These are phyloP conservation scores for Salvia hispanica DNA, from an alignment of 257 asterid species.

Conservation along the genomic window DNA sequence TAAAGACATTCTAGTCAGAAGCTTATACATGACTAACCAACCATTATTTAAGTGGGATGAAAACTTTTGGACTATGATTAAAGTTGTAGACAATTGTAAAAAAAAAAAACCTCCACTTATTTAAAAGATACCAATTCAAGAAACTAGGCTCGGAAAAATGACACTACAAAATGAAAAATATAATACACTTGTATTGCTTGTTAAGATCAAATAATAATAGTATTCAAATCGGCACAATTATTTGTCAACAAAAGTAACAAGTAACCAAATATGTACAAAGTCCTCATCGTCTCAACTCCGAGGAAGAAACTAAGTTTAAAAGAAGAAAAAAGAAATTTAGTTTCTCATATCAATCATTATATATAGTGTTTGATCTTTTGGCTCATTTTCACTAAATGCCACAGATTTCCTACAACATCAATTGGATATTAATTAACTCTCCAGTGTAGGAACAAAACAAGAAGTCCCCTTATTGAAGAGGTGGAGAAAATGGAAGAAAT, in stretches of 20 bases:
- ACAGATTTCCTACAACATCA: slow-evolving; percentile 21
- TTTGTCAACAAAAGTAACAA: slow-evolving; percentile 19
- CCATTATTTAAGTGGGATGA: too few relatives aligned
- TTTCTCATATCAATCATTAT: slow-evolving; percentile 20
- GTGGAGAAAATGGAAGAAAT: not conserved
- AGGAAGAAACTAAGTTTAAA: slow-evolving; percentile 23
- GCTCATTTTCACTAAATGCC: slow-evolving; percentile 21
- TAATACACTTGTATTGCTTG: not conserved
- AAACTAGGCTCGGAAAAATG: not conserved
- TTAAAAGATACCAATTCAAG: too few relatives aligned
- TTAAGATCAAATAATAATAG: slow-evolving; percentile 9
- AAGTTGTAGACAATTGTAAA: too few relatives aligned
- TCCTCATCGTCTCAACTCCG: slow-evolving; percentile 33
- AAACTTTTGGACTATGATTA: too few relatives aligned
- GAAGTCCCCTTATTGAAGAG: slow-evolving; percentile 8
- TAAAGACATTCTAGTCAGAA: too few relatives aligned
- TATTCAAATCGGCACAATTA: slow-evolving; percentile 34
- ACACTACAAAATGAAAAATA: not conserved
- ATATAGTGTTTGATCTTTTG: slow-evolving; percentile 21
- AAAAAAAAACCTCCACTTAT: too few relatives aligned
- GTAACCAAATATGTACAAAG: slow-evolving; percentile 42
- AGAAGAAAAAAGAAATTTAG: slow-evolving; percentile 19
- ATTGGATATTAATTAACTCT: slow-evolving; percentile 8
- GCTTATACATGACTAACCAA: too few relatives aligned
- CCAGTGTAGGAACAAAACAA: not conserved